Percentiles rank a stretch among this genome's conserved stretches.
Evolutionary conservation across 345 rosid genomes (phyloP).

Genomic region (Populus tremula): DNA sequence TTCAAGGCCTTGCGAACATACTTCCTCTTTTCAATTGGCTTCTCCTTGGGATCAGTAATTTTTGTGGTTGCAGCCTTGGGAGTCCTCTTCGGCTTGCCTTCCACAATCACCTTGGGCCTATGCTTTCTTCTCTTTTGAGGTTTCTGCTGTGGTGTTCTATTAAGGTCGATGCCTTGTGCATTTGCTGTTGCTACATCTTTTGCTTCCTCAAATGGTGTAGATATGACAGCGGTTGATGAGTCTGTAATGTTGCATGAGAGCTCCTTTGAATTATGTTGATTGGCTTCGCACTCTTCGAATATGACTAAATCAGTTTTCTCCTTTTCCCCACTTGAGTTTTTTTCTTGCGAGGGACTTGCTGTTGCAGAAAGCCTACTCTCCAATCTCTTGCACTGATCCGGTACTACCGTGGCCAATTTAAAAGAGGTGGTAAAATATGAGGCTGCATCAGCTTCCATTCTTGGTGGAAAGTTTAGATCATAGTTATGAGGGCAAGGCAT

Average conservation of each 20-base stretch:
- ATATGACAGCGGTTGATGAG: slow-evolving; percentile 33
- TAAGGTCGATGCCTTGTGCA: slow-evolving; percentile 55
- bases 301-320: slow-evolving; percentile 22
- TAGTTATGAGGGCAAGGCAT: slow-evolving; percentile 32
- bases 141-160: slow-evolving; percentile 70
- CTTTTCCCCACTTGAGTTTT: slow-evolving; percentile 28
- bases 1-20: slow-evolving; percentile 42
- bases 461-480: slow-evolving; percentile 48
- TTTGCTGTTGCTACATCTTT: slow-evolving; percentile 28
- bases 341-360: slow-evolving; percentile 5
- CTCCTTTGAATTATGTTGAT: slow-evolving; percentile 25
- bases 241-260: slow-evolving; percentile 44
- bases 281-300: slow-evolving; percentile 22
- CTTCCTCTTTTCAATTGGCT: slow-evolving; percentile 33
- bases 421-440: slow-evolving; percentile 26
- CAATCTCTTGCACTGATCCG: slow-evolving; percentile 28
- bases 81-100: slow-evolving; percentile 55
- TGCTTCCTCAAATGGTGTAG: slow-evolving; percentile 33
- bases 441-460: slow-evolving; percentile 39
- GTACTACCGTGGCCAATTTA: slow-evolving; percentile 36
- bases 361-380: slow-evolving; percentile 17
- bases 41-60: slow-evolving; percentile 30
- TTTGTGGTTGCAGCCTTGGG: slow-evolving; percentile 42
- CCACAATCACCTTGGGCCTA: slow-evolving; percentile 73
- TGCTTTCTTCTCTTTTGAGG: slow-evolving; percentile 63